Evolutionary conservation across 768 basidiomycete genomes (phyloP).

Genomic region (Naganishia friedmannii): DNA sequence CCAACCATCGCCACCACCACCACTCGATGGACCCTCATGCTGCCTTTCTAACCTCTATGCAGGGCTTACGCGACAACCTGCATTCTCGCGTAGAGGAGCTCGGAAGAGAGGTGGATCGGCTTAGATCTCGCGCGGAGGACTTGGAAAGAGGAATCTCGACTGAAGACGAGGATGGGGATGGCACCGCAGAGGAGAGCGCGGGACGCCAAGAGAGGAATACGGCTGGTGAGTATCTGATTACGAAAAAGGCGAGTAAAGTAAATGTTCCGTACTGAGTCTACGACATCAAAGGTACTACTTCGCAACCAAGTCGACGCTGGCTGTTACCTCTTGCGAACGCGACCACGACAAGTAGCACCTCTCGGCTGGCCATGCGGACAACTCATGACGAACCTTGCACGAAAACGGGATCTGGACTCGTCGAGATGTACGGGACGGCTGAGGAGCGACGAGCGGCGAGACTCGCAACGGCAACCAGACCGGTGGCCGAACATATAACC

Average conservation of each 20-base stretch:
- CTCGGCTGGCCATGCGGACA: background rate
- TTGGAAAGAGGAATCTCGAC: slow-evolving; percentile 15
- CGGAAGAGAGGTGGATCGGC: slow-evolving; percentile 40
- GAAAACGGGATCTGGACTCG: slow-evolving; percentile 15
- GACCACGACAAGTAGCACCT: background rate
- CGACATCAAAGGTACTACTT: background rate
- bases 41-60: slow-evolving; percentile 6
- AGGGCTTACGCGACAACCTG: slow-evolving; percentile 44
- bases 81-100: slow-evolving; percentile 56
- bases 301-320: background rate
- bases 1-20: too few species aligned
- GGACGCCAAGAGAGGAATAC: background rate
- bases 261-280: background rate
- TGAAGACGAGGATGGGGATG: background rate
- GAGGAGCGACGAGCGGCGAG: slow-evolving; percentile 6
- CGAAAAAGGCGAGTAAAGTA: background rate
- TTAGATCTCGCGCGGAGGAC: slow-evolving; percentile 18
- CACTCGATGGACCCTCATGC: too few species aligned
- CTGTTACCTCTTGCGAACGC: background rate
- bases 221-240: background rate
- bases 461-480: background rate
- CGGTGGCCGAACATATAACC: background rate
- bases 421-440: slow-evolving; percentile 20
- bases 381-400: background rate
- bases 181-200: background rate